Conservation (phyloP, 306 rosid genomes). For the Fragaria iinumae region DNA sequence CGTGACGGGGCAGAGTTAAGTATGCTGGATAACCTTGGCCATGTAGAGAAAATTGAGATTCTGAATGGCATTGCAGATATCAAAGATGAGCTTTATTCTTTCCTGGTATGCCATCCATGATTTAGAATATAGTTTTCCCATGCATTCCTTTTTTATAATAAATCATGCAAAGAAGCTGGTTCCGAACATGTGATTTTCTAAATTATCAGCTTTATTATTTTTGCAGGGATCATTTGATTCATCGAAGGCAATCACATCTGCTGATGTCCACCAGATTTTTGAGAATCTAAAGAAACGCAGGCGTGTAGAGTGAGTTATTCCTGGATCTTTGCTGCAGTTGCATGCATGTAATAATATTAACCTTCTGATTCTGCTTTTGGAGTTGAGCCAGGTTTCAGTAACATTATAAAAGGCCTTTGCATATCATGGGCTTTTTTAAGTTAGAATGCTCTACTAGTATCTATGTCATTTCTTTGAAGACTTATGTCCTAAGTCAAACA, state of each 20-base stretch:
- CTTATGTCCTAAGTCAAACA: conserved; percentile 1
- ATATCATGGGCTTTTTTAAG: conserved; percentile 29
- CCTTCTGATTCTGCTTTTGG: conserved; percentile 21
- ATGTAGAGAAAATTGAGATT: conserved; percentile 89
- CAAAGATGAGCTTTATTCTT: conserved; percentile 80
- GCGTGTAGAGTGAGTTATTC: conserved; percentile 54
- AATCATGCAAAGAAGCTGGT: background rate
- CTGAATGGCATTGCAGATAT: conserved; percentile 89
- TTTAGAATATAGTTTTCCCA: conserved; percentile 2
- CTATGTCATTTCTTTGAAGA: conserved; percentile 14
- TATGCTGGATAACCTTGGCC: conserved; percentile 75
- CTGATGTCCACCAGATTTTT: conserved; percentile 78
- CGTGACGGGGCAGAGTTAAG: conserved; percentile 75
- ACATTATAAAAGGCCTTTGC: conserved; percentile 23
- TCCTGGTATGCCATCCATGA: conserved; percentile 56
- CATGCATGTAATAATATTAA: conserved; percentile 21
- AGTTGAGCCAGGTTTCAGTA: conserved; percentile 21
- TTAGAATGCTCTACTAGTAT: conserved; percentile 22
- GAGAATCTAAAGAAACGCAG: conserved; percentile 93
- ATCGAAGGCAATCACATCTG: conserved; percentile 84
- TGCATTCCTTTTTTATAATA: background rate
- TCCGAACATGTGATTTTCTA: conserved; percentile 2
- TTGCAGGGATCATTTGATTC: conserved; percentile 81
- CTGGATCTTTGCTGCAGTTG: conserved; percentile 19
- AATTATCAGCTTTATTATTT: conserved; percentile 5